A percentile compares a stretch with the other conserved stretches of the same genome.
phyloP scores from a whole-genome alignment of 495 filamentous ascomycete genomes.

The Penicillium cataractarum region DNA sequence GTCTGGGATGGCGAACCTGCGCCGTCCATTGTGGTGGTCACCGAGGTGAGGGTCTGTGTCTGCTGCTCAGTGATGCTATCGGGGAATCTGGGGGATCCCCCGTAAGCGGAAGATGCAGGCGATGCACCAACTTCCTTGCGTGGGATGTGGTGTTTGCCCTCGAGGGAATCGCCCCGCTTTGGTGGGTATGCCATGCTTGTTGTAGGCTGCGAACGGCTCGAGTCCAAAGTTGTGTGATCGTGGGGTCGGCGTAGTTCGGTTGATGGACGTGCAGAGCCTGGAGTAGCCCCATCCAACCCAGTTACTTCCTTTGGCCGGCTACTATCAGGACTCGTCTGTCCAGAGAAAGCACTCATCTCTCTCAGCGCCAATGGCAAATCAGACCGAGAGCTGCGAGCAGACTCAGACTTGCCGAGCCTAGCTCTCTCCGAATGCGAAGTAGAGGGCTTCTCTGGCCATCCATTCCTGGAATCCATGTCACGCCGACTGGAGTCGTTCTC shows the following conservation, averaged over 20 bases:
- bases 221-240: conserved; percentile 44
- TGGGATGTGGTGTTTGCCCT: conserved; percentile 39
- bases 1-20: conserved; percentile 67
- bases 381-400: conserved; percentile 68
- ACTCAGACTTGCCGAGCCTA: conserved; percentile 63
- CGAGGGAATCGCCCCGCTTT: conserved; percentile 62
- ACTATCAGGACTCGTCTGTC: conserved; percentile 39
- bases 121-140: conserved; percentile 42
- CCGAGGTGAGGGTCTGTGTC: conserved; percentile 50
- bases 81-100: conserved; percentile 60
- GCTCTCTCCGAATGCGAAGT: conserved; percentile 56
- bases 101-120: conserved; percentile 29
- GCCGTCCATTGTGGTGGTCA: conserved; percentile 51
- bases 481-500: conserved; percentile 40
- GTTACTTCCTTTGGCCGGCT: conserved; percentile 27
- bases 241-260: conserved; percentile 44
- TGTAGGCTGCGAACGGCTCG: conserved; percentile 33
- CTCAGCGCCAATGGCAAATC: conserved; percentile 41
- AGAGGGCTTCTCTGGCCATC: conserved; percentile 59
- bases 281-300: conserved; percentile 30
- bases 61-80: conserved; percentile 48
- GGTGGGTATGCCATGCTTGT: conserved; percentile 45
- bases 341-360: conserved; percentile 39
- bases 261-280: conserved; percentile 39
- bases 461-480: conserved; percentile 18